phyloP scores from a whole-genome alignment of 108 stramenopile genomes.

The Cyclotella baltica region DNA sequence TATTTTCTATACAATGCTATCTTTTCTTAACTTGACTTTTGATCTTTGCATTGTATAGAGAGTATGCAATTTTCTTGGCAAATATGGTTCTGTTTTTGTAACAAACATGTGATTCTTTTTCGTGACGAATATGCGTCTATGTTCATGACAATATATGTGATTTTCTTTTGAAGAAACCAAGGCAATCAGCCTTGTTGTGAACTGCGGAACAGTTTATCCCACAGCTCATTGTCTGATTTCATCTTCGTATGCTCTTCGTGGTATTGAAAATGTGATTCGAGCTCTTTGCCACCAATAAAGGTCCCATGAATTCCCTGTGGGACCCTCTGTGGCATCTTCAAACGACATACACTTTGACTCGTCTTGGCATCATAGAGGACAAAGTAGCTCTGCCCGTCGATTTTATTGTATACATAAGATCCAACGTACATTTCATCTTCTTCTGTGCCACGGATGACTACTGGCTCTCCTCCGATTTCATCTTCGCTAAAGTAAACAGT shows the following conservation, averaged over 20 bases:
- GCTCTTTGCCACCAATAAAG: constrained; percentile 36
- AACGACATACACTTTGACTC: constrained; percentile 34
- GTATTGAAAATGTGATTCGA: constrained; percentile 41
- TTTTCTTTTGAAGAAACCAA: background rate
- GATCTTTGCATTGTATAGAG: too few relatives aligned
- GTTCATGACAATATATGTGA: background rate
- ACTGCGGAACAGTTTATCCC: constrained; percentile 1
- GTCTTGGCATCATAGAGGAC: constrained; percentile 38
- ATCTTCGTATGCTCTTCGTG: constrained; percentile 16
- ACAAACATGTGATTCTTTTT: too few relatives aligned
- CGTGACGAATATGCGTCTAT: too few relatives aligned
- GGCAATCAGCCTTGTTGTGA: background rate
- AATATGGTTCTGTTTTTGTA: too few relatives aligned
- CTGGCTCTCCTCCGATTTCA: constrained; percentile 47
- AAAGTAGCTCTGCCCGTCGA: constrained; percentile 39
- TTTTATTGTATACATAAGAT: constrained; percentile 41
- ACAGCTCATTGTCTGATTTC: constrained; percentile 1
- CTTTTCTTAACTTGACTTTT: too few relatives aligned
- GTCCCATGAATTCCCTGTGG: constrained; percentile 50
- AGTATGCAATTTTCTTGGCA: too few relatives aligned
- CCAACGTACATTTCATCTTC: constrained; percentile 42
- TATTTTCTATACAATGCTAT: too few relatives aligned
- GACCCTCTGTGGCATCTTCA: constrained; percentile 48
- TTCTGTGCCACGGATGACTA: constrained; percentile 23
- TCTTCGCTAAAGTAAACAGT: constrained; percentile 47